Conservation (phyloP, 805 yeast genomes). For the Starmerella kuoi region DNA sequence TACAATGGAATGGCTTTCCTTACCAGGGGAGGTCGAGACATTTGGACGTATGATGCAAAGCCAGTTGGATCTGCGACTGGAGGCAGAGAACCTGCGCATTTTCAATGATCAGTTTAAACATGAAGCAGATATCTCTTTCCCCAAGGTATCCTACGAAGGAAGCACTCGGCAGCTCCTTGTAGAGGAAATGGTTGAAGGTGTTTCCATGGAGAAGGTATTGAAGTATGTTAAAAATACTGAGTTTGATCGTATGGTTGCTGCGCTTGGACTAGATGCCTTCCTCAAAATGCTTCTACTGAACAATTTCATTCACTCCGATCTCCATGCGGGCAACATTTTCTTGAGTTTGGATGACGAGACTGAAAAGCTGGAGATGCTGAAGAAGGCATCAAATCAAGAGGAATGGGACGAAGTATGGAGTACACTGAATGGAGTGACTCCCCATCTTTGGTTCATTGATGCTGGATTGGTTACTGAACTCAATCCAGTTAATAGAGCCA, state of each 20-base stretch:
- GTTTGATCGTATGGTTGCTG: slow-evolving; percentile 46
- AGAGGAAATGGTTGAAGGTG: slow-evolving; percentile 74
- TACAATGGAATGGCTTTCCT: slow-evolving; percentile 93
- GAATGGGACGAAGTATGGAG: slow-evolving; percentile 40
- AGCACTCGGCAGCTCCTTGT: slow-evolving; percentile 64
- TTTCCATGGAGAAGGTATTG: slow-evolving; percentile 66
- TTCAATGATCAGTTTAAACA: slow-evolving; percentile 59
- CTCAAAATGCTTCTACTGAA: slow-evolving; percentile 84
- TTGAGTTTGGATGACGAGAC: slow-evolving; percentile 27
- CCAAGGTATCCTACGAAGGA: slow-evolving; percentile 54
- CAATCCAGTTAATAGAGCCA: slow-evolving; percentile 60
- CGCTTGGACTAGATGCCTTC: slow-evolving; percentile 80
- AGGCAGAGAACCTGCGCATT: slow-evolving; percentile 62
- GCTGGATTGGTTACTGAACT: slow-evolving; percentile 89
- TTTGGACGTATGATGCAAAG: slow-evolving; percentile 74
- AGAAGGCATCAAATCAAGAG: slow-evolving; percentile 23
- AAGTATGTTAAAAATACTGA: slow-evolving; percentile 26
- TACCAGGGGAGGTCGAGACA: slow-evolving; percentile 88
- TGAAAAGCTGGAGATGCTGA: slow-evolving; percentile 22
- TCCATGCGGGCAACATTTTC: slow-evolving; percentile 93
- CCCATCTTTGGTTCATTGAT: slow-evolving; percentile 83
- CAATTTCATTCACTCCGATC: slow-evolving; percentile 90
- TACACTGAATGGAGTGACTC: slow-evolving; percentile 50
- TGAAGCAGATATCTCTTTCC: slow-evolving; percentile 58
- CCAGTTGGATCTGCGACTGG: slow-evolving; percentile 83